Base-by-base conservation (phyloP, 495 filamentous ascomycete genomes). In the Penicillium lividum region DNA sequence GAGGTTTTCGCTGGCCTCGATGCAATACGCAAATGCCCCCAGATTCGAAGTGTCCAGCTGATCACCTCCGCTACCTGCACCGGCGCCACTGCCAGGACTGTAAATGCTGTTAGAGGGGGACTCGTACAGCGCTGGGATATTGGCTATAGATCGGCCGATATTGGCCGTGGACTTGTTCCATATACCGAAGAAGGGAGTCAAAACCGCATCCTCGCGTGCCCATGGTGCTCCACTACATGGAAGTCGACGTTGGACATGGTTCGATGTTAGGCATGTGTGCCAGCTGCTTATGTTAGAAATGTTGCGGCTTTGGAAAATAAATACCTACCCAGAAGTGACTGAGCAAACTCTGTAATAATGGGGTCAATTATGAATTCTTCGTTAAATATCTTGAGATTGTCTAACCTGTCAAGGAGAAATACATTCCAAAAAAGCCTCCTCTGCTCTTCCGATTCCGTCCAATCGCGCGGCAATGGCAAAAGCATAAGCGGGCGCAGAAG, bases 381-480 rank as follows among this genome's bases (percentile, higher is more conserved):
- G 9, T 33, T 10, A 3, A 2, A 33, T 33, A 3, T 33, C 9
- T 10, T 11, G 2, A 5, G 34, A 10, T 38, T 15, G 11, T 13
- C 13, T 15, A 13, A 71, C 10, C 68, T 53, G 46, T 71, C 68
- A 61, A 71, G 66, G 9, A 69, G 40, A 9, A 69, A 69, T 1
- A 67, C 69, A 69, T 70, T 75, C 82, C 81, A 84, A 54, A 83
- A 83, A 4, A 75, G 57, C 8, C 82, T 58, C 6, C 82, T 67
- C 11, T 79, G 70, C 61, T 83, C 80, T 63, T 84, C 82, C 13
- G 75, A 59, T 51, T 83, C 79, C 4, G 53, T 57, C 78, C 80
- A 81, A 56, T 66, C 66, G 47, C 63, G 45, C 2, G 56, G 18
- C 7, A 22, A 34, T 16, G 67, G 60, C 5, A 75, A 51, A 53